A percentile compares a stretch with the other conserved stretches of the same genome.
phyloP scores from a whole-genome alignment of 192 early-diverging fungal species.

The Haplosporangium gracile region DNA sequence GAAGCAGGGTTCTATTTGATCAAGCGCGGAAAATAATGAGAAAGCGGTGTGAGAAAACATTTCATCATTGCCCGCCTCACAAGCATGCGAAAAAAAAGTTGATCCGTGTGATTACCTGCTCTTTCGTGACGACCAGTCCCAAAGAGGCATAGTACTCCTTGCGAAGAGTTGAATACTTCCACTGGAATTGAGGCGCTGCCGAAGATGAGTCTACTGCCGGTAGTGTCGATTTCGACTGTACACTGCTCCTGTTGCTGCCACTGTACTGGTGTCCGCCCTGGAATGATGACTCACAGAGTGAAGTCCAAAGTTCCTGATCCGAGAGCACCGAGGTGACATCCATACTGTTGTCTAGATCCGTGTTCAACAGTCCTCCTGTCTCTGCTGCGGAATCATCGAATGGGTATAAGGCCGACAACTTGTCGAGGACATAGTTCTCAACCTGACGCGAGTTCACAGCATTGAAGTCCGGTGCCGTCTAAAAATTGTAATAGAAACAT shows the following conservation, averaged over 20 bases:
- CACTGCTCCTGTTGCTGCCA: not conserved
- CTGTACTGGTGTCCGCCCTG: conserved; percentile 15
- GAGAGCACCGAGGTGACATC: conserved; percentile 24
- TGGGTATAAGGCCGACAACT: conserved; percentile 38
- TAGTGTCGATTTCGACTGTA: not conserved
- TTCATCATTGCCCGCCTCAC: not conserved
- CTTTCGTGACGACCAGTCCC: conserved; percentile 38
- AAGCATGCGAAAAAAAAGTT: not conserved
- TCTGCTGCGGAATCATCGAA: not conserved
- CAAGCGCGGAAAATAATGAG: not conserved
- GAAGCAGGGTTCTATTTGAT: not conserved
- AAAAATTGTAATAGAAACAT: not conserved
- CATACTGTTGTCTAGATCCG: conserved; percentile 27
- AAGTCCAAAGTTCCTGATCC: conserved; percentile 39
- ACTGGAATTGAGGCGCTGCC: conserved; percentile 55
- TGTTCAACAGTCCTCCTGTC: conserved; percentile 20
- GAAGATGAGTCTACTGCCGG: not conserved
- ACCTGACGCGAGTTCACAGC: conserved; percentile 48
- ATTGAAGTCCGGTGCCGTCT: conserved; percentile 51
- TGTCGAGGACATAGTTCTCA: conserved; percentile 46
- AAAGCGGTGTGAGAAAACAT: not conserved
- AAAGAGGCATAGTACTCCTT: conserved; percentile 56
- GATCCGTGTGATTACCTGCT: conserved; percentile 23
- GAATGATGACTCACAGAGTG: conserved; percentile 44
- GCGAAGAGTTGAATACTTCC: conserved; percentile 57